Percentiles rank a stretch among this genome's conserved stretches.
These are phyloP conservation scores for Gossypium herbaceum DNA, from an alignment of 345 rosid genomes.

Conservation along the genomic window DNA sequence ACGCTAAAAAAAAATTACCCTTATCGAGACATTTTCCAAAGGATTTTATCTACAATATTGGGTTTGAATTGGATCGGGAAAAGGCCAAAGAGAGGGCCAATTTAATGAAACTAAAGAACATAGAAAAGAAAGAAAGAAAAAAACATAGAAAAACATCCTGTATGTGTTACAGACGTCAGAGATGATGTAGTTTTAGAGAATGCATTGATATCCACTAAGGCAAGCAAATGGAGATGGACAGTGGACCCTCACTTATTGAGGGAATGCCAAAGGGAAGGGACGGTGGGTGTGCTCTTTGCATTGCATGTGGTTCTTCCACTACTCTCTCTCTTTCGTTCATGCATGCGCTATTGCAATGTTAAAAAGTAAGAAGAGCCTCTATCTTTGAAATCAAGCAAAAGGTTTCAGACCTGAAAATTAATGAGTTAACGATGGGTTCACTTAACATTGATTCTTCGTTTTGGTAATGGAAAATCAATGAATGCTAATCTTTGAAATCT, in stretches of 20 bases:
- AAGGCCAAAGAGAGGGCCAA: not conserved
- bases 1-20: too few species aligned
- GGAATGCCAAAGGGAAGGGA: not conserved
- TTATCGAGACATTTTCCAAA: not conserved
- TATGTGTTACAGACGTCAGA: conserved; percentile 4
- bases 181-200: conserved; percentile 7
- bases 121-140: too few species aligned
- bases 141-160: not conserved
- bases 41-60: not conserved
- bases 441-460: not conserved
- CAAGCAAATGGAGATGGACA: conserved; percentile 4
- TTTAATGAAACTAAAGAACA: not conserved
- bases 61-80: not conserved
- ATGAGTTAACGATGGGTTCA: not conserved
- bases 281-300: not conserved
- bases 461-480: not conserved
- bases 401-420: conserved; percentile 10
- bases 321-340: not conserved
- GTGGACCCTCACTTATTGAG: not conserved
- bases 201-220: not conserved
- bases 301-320: conserved; percentile 12
- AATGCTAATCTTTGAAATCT: not conserved
- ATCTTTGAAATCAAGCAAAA: conserved; percentile 10
- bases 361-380: not conserved
- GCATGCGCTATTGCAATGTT: not conserved